Conservation (phyloP, 73 alveolate genomes). For the Paramecium sexaurelia region DNA sequence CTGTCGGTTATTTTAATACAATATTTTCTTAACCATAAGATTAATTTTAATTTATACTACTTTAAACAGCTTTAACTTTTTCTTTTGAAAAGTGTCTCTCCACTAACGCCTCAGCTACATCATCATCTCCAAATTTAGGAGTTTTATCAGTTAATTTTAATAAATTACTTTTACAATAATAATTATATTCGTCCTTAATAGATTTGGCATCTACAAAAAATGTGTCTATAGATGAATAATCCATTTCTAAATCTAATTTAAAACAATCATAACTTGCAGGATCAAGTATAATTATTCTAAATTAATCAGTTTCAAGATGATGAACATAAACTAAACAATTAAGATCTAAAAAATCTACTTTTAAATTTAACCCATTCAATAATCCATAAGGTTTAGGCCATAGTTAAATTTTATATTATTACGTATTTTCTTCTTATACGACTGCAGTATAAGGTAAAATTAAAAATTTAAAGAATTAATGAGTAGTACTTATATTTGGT, state of each 20-base stretch:
- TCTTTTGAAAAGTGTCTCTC: slow-evolving; percentile 16
- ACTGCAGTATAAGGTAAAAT: slow-evolving; percentile 39
- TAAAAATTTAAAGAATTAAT: slow-evolving; percentile 25
- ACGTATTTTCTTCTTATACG: background rate
- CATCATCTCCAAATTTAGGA: slow-evolving; percentile 51
- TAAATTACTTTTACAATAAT: background rate
- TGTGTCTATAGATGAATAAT: slow-evolving; percentile 1
- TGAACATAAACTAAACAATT: slow-evolving; percentile 2
- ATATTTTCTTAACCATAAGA: background rate
- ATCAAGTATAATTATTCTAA: slow-evolving; percentile 38
- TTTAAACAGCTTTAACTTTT: background rate
- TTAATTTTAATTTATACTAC: background rate
- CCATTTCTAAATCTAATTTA: slow-evolving; percentile 35
- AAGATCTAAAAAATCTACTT: slow-evolving; percentile 16
- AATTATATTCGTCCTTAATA: slow-evolving; percentile 28
- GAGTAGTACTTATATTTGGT: slow-evolving; percentile 36
- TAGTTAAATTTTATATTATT: background rate
- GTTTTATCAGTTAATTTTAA: slow-evolving; percentile 17
- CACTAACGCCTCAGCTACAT: slow-evolving; percentile 32
- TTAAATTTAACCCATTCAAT: slow-evolving; percentile 12
- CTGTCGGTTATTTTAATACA: background rate
- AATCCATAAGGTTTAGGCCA: slow-evolving; percentile 61
- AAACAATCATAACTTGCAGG: background rate
- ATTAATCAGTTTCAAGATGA: slow-evolving; percentile 49
- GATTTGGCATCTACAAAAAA: slow-evolving; percentile 16